These are phyloP conservation scores for rapeseed (Brassica napus) DNA, from an alignment of 345 rosid species.

Conservation along the genomic window DNA sequence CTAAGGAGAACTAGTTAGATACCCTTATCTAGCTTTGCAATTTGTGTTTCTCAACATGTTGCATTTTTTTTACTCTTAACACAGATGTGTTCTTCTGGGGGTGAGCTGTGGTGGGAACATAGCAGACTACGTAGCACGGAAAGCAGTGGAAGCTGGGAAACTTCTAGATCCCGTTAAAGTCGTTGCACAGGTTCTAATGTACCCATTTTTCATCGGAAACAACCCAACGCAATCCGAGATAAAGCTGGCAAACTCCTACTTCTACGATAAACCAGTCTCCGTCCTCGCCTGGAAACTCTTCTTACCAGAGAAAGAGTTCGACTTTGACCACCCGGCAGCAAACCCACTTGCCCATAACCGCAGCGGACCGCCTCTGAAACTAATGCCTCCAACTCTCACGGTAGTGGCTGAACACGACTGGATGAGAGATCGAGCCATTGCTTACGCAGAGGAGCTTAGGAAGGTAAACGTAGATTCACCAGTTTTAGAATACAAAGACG, in stretches of 20 bases:
- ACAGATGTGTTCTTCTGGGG: constrained; percentile 88
- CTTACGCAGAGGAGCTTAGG: constrained; percentile 84
- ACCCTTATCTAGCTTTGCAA: background rate
- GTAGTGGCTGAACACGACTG: constrained; percentile 94
- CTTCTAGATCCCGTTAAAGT: constrained; percentile 83
- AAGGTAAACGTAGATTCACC: constrained; percentile 93
- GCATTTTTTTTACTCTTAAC: background rate
- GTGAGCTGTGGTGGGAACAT: constrained; percentile 89
- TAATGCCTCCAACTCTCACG: constrained; percentile 91
- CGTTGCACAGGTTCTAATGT: constrained; percentile 90
- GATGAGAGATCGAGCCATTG: constrained; percentile 97
- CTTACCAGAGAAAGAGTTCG: constrained; percentile 67
- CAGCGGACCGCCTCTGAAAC: constrained; percentile 67
- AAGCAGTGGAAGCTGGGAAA: constrained; percentile 80
- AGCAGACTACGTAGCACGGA: constrained; percentile 81
- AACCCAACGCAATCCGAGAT: constrained; percentile 74
- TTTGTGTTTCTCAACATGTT: constrained; percentile 10
- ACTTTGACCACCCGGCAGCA: constrained; percentile 85
- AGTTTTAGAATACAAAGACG: constrained; percentile 87
- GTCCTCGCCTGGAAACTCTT: constrained; percentile 86
- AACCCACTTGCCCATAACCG: constrained; percentile 76
- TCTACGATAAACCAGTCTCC: constrained; percentile 74
- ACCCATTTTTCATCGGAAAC: constrained; percentile 86
- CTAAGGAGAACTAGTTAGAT: background rate
- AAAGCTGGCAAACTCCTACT: constrained; percentile 78